Evolutionary conservation across 768 basidiomycete genomes (phyloP).

Genomic region (Leucocoprinus leucothites): DNA sequence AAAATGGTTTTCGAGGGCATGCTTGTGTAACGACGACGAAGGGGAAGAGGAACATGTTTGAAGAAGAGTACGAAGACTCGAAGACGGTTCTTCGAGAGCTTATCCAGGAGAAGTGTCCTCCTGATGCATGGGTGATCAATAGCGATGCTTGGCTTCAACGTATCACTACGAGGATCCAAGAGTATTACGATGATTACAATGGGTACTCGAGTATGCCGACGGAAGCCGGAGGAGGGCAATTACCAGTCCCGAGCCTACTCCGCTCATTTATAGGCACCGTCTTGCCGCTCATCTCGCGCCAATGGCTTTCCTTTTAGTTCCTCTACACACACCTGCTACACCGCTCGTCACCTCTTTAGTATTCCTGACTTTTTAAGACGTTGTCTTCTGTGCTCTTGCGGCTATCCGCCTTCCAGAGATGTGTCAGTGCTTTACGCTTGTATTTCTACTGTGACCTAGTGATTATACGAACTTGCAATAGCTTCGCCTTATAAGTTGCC

Average conservation of each 20-base stretch:
- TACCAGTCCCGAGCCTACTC: not conserved
- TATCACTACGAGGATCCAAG: not conserved
- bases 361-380: no score
- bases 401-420: no score
- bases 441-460: no score
- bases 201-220: not conserved
- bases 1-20: conserved; percentile 8
- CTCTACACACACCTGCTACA: no score
- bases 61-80: conserved; percentile 18
- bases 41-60: conserved; percentile 21
- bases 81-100: conserved; percentile 3
- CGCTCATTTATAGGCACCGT: not conserved
- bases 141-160: not conserved
- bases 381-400: no score
- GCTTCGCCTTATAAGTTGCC: no score
- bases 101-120: not conserved
- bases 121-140: not conserved
- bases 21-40: conserved; percentile 22
- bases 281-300: no score
- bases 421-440: no score
- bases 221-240: not conserved
- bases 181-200: conserved; percentile 4
- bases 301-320: no score
- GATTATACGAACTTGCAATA: no score
- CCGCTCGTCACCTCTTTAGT: no score